phyloP scores from a whole-genome alignment of 768 basidiomycete genomes.

The Mycena indigotica region DNA sequence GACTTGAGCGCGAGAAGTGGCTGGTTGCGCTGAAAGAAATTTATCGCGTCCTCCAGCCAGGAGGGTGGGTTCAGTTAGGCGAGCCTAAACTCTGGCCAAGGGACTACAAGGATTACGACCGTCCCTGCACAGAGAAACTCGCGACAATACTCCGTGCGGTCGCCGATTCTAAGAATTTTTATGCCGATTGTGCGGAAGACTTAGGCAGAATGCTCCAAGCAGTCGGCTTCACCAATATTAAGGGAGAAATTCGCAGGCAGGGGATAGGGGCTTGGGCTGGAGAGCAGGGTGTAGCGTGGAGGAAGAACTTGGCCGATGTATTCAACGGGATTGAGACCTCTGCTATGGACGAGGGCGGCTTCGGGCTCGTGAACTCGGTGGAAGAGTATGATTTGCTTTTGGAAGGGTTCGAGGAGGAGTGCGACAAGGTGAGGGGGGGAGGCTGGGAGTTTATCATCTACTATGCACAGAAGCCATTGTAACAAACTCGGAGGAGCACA shows the following conservation, averaged over 20 bases:
- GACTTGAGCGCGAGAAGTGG: slow-evolving; percentile 9
- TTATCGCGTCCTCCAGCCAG: slow-evolving; percentile 11
- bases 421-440: slow-evolving; percentile 20
- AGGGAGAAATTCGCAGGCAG: slow-evolving; percentile 9
- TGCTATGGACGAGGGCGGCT: slow-evolving; percentile 13
- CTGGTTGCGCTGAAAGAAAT: slow-evolving; percentile 7
- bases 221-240: slow-evolving; percentile 7
- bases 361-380: slow-evolving; percentile 13
- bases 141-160: background rate
- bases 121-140: background rate
- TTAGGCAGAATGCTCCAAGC: background rate
- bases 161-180: background rate
- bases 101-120: slow-evolving; percentile 1
- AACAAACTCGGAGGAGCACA: too few species aligned
- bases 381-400: slow-evolving; percentile 17
- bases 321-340: slow-evolving; percentile 13
- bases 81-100: background rate
- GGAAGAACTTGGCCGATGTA: slow-evolving; percentile 1
- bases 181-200: background rate
- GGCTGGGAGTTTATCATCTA: slow-evolving; percentile 19
- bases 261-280: slow-evolving; percentile 13
- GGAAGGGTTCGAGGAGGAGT: slow-evolving; percentile 16
- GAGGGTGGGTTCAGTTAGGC: slow-evolving; percentile 10
- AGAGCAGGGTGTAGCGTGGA: slow-evolving; percentile 8
- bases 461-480: slow-evolving; percentile 23